Conservation (phyloP, 78 protist species). For the slime mould (Dictyostelium discoideum) region DNA sequence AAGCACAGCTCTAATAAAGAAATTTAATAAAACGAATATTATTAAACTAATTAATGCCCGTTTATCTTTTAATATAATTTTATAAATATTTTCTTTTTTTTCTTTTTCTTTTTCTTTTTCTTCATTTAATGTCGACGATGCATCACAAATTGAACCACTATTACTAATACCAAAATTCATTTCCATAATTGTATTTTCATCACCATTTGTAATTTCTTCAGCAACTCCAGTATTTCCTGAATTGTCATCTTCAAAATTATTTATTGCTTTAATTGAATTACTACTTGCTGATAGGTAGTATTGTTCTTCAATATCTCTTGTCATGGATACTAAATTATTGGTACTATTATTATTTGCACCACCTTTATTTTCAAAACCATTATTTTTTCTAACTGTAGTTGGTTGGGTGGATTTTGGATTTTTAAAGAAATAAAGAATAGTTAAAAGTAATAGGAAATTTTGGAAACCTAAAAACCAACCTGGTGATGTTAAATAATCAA, state of each 20-base stretch:
- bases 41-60: neutral
- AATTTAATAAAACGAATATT: constrained; percentile 2
- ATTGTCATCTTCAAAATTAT: neutral
- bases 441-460: neutral
- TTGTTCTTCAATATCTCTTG: neutral
- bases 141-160: neutral
- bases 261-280: neutral
- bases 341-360: neutral
- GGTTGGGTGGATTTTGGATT: neutral
- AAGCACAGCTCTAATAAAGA: constrained; percentile 1
- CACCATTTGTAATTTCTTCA: neutral
- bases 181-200: neutral
- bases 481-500: constrained; percentile 7
- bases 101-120: neutral
- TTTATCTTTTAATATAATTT: neutral
- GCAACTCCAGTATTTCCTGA: neutral
- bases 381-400: neutral
- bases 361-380: neutral
- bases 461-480: neutral
- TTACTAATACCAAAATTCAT: neutral
- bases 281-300: neutral
- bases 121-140: neutral
- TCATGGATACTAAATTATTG: neutral
- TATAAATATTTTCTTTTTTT: neutral
- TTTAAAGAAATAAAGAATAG: neutral